Conservation (phyloP, 164 flowering plant genomes). For the Malania oleifera region DNA sequence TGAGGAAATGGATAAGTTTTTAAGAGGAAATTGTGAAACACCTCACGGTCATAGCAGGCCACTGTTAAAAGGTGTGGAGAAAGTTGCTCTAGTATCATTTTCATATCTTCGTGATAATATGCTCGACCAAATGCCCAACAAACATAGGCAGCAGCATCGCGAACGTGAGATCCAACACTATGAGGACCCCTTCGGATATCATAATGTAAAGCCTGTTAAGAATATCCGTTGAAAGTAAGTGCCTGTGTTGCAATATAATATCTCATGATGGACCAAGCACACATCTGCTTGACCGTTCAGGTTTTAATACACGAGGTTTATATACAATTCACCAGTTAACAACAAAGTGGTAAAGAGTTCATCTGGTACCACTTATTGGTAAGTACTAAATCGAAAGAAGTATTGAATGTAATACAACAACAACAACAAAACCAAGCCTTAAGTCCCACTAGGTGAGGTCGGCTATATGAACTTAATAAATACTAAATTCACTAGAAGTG, state of each 20-base stretch:
- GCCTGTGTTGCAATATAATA: not conserved
- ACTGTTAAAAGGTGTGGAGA: slow-evolving; percentile 86
- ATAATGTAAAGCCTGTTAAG: slow-evolving; percentile 83
- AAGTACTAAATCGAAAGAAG: too few relatives aligned
- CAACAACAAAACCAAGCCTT: too few relatives aligned
- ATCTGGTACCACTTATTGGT: too few relatives aligned
- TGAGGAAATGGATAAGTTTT: not conserved
- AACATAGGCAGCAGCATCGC: slow-evolving; percentile 99
- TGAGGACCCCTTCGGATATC: slow-evolving; percentile 96
- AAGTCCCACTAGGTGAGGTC: too few relatives aligned
- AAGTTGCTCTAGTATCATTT: slow-evolving; percentile 63
- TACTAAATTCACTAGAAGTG: too few relatives aligned
- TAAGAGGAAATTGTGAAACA: slow-evolving; percentile 16
- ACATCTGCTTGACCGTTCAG: not conserved
- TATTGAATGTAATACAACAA: too few relatives aligned
- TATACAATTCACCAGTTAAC: too few relatives aligned
- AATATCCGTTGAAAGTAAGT: not conserved
- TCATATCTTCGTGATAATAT: slow-evolving; percentile 81
- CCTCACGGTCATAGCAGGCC: slow-evolving; percentile 99
- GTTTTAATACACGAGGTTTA: too few relatives aligned
- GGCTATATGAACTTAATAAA: too few relatives aligned
- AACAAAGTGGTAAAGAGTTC: too few relatives aligned
- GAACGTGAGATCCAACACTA: slow-evolving; percentile 97
- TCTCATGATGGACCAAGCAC: not conserved
- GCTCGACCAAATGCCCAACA: slow-evolving; percentile 99